Percentiles rank a stretch among this genome's conserved stretches.
These are phyloP conservation scores for Citrus trifoliata DNA, from an alignment of 345 rosid genomes.

Conservation along the genomic window DNA sequence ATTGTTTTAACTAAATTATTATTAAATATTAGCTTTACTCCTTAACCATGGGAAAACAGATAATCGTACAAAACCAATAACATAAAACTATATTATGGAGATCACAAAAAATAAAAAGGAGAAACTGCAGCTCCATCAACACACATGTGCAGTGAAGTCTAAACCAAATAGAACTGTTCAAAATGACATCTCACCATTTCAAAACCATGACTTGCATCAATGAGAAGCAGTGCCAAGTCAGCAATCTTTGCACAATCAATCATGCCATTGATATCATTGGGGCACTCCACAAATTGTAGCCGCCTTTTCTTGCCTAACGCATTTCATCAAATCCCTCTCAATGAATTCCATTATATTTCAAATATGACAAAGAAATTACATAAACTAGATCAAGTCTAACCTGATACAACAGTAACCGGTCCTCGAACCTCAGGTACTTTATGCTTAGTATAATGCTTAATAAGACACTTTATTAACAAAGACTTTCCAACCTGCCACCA, in stretches of 20 bases:
- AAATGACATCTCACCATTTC: slow-evolving; percentile 50
- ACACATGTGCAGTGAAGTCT: not conserved
- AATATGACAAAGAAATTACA: not conserved
- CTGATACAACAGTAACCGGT: slow-evolving; percentile 82
- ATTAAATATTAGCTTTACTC: not conserved
- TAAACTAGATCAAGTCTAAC: slow-evolving; percentile 25
- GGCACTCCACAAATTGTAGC: slow-evolving; percentile 91
- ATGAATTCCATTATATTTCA: not conserved
- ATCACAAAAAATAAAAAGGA: not conserved
- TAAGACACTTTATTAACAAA: slow-evolving; percentile 67
- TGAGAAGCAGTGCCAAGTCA: slow-evolving; percentile 81
- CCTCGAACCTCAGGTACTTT: slow-evolving; percentile 85
- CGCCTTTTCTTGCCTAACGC: slow-evolving; percentile 64
- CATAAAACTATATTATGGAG: not conserved
- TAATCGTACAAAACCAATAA: not conserved
- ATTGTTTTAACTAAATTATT: not conserved
- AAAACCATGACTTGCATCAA: slow-evolving; percentile 95
- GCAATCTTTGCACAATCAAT: slow-evolving; percentile 91
- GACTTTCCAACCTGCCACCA: slow-evolving; percentile 83
- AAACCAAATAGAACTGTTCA: not conserved
- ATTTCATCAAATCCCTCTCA: slow-evolving; percentile 22
- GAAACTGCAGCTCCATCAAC: not conserved
- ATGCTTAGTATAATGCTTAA: slow-evolving; percentile 75
- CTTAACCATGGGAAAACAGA: not conserved
- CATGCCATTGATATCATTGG: slow-evolving; percentile 95